These are phyloP conservation scores for Microdochium trichocladiopsis DNA, from an alignment of 2,329 filamentous ascomycete species.

Conservation along the genomic window DNA sequence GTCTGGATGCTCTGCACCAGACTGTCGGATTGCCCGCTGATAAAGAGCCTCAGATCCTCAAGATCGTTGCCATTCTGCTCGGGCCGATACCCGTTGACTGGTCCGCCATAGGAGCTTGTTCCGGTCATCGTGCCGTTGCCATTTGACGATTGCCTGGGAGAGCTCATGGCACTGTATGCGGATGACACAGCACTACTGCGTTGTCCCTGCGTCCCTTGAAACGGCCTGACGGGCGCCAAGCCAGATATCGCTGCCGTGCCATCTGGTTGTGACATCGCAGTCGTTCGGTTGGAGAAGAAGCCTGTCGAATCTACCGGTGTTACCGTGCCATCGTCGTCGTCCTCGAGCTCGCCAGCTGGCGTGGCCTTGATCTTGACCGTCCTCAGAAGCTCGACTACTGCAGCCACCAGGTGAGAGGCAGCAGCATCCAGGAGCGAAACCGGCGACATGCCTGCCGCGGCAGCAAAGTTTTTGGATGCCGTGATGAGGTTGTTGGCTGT, in stretches of 20 bases:
- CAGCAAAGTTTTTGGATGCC: conserved; percentile 84
- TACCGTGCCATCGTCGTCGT: conserved; percentile 62
- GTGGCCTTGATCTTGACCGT: conserved; percentile 77
- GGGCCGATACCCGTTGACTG: conserved; percentile 31
- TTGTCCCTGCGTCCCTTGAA: conserved; percentile 48
- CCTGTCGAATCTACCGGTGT: conserved; percentile 61
- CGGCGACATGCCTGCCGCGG: conserved; percentile 76
- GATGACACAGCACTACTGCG: conserved; percentile 63
- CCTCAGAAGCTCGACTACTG: conserved; percentile 79
- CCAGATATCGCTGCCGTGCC: conserved; percentile 27
- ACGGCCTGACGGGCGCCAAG: conserved; percentile 44
- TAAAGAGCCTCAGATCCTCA: conserved; percentile 60
- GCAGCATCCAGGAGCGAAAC: conserved; percentile 92
- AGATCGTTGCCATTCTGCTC: conserved; percentile 30
- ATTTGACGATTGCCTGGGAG: conserved; percentile 50
- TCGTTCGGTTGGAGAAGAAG: conserved; percentile 57
- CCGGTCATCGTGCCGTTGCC: conserved; percentile 26
- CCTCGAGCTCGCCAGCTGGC: conserved; percentile 67
- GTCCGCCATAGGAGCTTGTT: conserved; percentile 24
- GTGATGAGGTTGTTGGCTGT: conserved; percentile 96
- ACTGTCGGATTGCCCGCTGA: conserved; percentile 75
- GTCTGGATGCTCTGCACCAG: conserved; percentile 76
- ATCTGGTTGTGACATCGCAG: conserved; percentile 22
- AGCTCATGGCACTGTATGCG: conserved; percentile 66
- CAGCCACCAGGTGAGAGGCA: conserved; percentile 79